These are phyloP conservation scores for Chalciporus pseudorubinellus DNA, from an alignment of 768 basidiomycete genomes.

Conservation along the genomic window DNA sequence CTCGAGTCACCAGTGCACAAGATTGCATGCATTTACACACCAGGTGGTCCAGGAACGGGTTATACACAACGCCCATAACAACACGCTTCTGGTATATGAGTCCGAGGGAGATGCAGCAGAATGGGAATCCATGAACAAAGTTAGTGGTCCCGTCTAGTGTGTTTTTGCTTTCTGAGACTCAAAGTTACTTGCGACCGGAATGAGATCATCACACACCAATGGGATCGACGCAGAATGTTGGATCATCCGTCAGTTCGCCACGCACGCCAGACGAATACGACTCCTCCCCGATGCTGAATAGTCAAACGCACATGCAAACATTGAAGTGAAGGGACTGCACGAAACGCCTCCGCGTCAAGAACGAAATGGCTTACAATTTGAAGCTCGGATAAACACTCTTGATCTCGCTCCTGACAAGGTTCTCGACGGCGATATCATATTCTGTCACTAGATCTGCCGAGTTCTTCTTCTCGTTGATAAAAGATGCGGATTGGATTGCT, in stretches of 20 bases:
- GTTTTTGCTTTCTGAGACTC: neutral
- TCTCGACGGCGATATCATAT: constrained; percentile 88
- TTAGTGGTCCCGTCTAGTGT: constrained; percentile 81
- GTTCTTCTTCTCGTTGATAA: constrained; percentile 83
- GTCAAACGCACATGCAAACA: neutral
- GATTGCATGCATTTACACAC: constrained; percentile 33
- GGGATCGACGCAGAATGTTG: constrained; percentile 95
- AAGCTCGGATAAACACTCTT: constrained; percentile 65
- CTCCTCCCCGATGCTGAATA: constrained; percentile 90
- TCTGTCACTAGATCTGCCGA: constrained; percentile 93
- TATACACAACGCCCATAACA: constrained; percentile 86
- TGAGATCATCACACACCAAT: constrained; percentile 56
- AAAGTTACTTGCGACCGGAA: neutral
- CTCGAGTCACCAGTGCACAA: neutral
- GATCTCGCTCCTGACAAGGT: constrained; percentile 72
- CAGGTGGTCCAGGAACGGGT: constrained; percentile 83
- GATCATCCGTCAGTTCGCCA: constrained; percentile 72
- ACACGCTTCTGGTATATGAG: constrained; percentile 77
- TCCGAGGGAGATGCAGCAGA: constrained; percentile 87
- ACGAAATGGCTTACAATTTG: constrained; percentile 63
- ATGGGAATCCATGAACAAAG: constrained; percentile 82
- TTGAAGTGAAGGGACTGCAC: neutral
- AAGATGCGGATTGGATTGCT: constrained; percentile 59
- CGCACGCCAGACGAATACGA: constrained; percentile 75
- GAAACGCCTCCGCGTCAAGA: neutral